A percentile compares a stretch with the other conserved stretches of the same genome.
Conservation (phyloP, 345 rosid species). For the Trapa incisa region DNA sequence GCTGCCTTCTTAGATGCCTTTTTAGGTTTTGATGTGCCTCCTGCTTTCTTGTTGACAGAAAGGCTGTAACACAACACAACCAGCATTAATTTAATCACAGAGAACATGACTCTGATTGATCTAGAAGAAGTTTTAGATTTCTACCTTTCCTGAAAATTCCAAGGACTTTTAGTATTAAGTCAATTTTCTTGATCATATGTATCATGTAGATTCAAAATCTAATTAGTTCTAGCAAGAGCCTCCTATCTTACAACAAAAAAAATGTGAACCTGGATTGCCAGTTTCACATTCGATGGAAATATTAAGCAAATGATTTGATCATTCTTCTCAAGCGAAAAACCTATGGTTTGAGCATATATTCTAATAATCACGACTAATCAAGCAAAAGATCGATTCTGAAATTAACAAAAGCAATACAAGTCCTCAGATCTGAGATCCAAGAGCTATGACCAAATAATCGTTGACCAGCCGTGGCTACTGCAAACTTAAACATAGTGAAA, state of each 20-base stretch:
- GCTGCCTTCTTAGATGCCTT: conserved; percentile 24
- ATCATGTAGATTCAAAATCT: too few species aligned
- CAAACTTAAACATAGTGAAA: neutral
- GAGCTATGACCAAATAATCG: neutral
- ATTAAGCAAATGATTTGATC: neutral
- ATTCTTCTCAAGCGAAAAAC: neutral
- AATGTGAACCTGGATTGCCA: too few species aligned
- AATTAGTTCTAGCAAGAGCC: too few species aligned
- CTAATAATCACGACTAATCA: neutral
- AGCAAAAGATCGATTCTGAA: neutral
- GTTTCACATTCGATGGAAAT: too few species aligned
- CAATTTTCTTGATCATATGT: too few species aligned
- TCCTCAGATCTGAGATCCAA: conserved; percentile 5
- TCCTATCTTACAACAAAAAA: too few species aligned
- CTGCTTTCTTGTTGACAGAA: conserved; percentile 59
- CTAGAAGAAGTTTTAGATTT: neutral
- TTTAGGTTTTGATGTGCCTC: conserved; percentile 22
- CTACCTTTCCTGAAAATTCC: neutral
- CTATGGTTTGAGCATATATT: neutral
- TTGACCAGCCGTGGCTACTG: neutral
- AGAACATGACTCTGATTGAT: neutral
- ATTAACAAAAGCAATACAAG: neutral
- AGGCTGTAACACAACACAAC: conserved; percentile 30
- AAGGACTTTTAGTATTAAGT: too few species aligned
- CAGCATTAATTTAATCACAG: neutral